Conservation (phyloP, 768 basidiomycete genomes). For the Auricularia cornea region DNA sequence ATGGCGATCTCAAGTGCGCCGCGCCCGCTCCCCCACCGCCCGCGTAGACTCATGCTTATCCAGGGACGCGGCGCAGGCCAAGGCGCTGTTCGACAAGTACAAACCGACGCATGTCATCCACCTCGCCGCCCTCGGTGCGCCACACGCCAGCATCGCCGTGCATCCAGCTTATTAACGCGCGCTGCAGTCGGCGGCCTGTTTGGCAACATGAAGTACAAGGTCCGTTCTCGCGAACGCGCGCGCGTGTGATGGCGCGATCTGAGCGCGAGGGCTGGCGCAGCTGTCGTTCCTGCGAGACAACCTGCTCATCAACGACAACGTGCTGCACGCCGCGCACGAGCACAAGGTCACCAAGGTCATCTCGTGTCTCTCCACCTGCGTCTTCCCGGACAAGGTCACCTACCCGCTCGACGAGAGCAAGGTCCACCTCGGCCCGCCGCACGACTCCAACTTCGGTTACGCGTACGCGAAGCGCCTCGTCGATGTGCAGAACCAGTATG, state of each 20-base stretch:
- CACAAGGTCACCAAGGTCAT: slow-evolving; percentile 68
- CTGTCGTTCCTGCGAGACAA: slow-evolving; percentile 92
- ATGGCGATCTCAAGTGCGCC: slow-evolving; percentile 77
- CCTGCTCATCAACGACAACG: slow-evolving; percentile 90
- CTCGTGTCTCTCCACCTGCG: slow-evolving; percentile 94
- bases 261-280: slow-evolving; percentile 32
- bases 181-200: slow-evolving; percentile 82
- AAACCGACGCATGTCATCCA: slow-evolving; percentile 96
- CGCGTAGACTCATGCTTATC: not conserved
- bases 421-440: slow-evolving; percentile 87
- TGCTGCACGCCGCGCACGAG: slow-evolving; percentile 68
- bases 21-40: not conserved
- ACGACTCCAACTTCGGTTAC: slow-evolving; percentile 93
- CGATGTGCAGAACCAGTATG: slow-evolving; percentile 90
- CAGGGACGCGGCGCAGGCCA: slow-evolving; percentile 59
- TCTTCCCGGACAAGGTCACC: slow-evolving; percentile 91
- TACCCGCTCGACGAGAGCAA: slow-evolving; percentile 92
- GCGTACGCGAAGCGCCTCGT: slow-evolving; percentile 94
- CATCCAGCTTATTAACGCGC: not conserved
- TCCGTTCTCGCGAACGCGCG: slow-evolving; percentile 19
- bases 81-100: slow-evolving; percentile 77
- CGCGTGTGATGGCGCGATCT: not conserved
- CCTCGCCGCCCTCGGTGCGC: slow-evolving; percentile 83
- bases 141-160: not conserved
- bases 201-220: slow-evolving; percentile 93